Base-by-base conservation (phyloP, 2,329 filamentous ascomycete genomes). In the Aureobasidium mangrovei region DNA sequence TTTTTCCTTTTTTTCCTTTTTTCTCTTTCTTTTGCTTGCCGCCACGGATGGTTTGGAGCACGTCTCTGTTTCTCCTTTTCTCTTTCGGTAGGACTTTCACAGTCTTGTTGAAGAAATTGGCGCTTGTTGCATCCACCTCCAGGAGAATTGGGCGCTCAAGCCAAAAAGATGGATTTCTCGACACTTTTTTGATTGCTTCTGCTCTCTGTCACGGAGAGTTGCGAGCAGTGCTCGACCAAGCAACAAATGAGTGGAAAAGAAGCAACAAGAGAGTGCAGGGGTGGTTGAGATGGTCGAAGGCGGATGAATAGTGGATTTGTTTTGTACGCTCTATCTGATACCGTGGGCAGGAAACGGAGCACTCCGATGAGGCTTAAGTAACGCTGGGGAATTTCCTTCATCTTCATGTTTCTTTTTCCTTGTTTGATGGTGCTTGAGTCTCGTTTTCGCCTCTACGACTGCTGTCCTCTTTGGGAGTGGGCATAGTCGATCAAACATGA, bases 1-100 rank as follows among this genome's bases (percentile, higher is more conserved):
- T 51, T 51, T 8, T 38, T 51, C 41, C 31, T 36, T 36, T 29
- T 24, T 40, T 8, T 43, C 32, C 32, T 43, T 48, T 18, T 49
- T 26, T 32, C 39, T 18, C 40, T 26, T 32, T 10, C 18, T 51
- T 41, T 4, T 43, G 29, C 41, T 24, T 31, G 40, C 49, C 18
- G n/a, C 31, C 18, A 43, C 24, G 49, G 49, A 36, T 36, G 32
- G 40, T 28, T 4, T 10, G 39, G 40, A 53, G 49, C 27, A 44
- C 41, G 39, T 53, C 44, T 52, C 7, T 6, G 35, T 53, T 42
- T n/a, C 27, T 53, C 40, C 40, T 44, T 53, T 53, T 44, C n/a
- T 36, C 39, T 53, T 12, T 38, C 39, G 10, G 26, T 44, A 32
- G 49, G 49, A 31, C 36, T 53, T 24, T 44, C 18, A 18, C 18